phyloP scores from a whole-genome alignment of 768 basidiomycete species.

The Amanita rubescens region DNA sequence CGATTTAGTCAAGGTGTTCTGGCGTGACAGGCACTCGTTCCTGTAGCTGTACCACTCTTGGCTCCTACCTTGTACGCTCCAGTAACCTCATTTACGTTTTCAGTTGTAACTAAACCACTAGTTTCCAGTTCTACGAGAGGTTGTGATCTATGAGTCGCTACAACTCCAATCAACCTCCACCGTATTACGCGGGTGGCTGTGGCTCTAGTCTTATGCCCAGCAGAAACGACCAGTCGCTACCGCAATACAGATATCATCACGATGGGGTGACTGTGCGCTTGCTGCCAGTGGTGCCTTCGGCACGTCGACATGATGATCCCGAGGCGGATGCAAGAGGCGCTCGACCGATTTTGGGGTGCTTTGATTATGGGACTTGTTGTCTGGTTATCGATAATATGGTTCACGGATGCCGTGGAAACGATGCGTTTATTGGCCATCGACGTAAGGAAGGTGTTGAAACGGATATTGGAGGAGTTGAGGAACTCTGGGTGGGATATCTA shows the following conservation, averaged over 20 bases:
- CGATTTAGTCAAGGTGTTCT: not conserved
- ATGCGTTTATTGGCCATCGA: not conserved
- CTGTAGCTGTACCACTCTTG: not conserved
- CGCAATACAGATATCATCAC: not conserved
- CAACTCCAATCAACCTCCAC: not conserved
- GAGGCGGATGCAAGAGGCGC: not conserved
- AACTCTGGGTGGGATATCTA: not conserved
- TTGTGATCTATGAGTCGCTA: not conserved
- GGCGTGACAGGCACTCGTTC: not conserved
- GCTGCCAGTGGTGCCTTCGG: not conserved
- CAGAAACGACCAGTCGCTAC: not conserved
- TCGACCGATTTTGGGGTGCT: not conserved
- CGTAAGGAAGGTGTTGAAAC: not conserved
- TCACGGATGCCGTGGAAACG: constrained; percentile 2
- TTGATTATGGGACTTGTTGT: not conserved
- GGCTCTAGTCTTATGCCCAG: not conserved
- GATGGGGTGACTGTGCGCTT: not conserved
- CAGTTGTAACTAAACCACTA: no score
- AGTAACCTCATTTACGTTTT: no score
- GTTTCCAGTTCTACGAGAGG: not conserved
- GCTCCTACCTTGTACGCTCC: not conserved
- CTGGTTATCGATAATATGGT: not conserved
- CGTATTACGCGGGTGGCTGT: not conserved
- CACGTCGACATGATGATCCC: not conserved
- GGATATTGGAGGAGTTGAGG: not conserved